phyloP scores from a whole-genome alignment of 495 filamentous ascomycete species.

The Aspergillus kassunensis region DNA sequence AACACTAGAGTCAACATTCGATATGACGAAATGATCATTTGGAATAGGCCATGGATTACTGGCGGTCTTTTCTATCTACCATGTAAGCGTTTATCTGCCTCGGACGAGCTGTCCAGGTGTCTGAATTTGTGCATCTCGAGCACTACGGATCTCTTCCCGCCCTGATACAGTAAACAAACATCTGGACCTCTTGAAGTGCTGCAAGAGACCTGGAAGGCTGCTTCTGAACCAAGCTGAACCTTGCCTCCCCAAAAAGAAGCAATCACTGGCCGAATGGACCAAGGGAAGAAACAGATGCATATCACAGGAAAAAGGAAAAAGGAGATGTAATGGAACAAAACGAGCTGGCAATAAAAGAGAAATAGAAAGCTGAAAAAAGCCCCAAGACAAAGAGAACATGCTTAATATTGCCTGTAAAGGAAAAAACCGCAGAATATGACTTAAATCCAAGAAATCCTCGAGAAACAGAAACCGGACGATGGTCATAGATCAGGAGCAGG shows the following conservation, averaged over 20 bases:
- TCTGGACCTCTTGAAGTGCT: no score
- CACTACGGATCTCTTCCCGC: no score
- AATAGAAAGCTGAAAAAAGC: background rate
- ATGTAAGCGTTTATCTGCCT: no score
- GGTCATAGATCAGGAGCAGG: background rate
- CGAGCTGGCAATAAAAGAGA: background rate
- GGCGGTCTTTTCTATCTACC: background rate
- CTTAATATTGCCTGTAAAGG: background rate
- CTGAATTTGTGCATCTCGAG: no score
- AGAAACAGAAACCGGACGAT: background rate
- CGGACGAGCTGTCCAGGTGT: no score
- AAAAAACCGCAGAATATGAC: constrained; percentile 1
- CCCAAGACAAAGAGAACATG: constrained; percentile 3
- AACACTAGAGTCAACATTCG: no score
- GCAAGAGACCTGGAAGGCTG: no score
- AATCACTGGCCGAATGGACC: background rate
- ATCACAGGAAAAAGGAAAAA: background rate
- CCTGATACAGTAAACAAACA: no score
- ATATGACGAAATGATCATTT: no score
- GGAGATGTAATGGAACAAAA: no score
- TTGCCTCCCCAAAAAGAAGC: background rate
- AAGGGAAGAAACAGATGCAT: background rate
- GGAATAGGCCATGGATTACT: no score
- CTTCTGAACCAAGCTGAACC: background rate
- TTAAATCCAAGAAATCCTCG: background rate